Evolutionary conservation across 108 stramenopile species (phyloP), one percentile per base, ranked within the genome.

Genomic region (Thalassiosira profunda): DNA sequence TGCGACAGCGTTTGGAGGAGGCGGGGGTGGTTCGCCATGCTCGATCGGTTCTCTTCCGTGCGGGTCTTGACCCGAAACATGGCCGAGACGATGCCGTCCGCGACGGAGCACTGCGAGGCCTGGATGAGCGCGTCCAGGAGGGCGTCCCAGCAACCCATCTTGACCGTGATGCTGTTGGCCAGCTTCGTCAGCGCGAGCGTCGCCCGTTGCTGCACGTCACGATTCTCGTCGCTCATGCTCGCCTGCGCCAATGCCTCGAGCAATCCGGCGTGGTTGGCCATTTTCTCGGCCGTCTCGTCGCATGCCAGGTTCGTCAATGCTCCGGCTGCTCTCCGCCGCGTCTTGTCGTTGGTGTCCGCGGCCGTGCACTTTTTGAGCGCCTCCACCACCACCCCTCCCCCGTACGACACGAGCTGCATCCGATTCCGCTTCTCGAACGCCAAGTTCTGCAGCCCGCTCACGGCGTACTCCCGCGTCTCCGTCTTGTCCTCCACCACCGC

Each of bases 61-160:
- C 93, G 70, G 9, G 93, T 85, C 73, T 94, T 94, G 18, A 91
- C 90, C 25, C 93, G 86, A 35, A 94, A 76, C 36, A 94, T 87
- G 21, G 90, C 85, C 2, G 88, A 80, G 20, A 94, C 85, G 15
- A 67, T 78, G 1, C 81, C 84, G 45, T 86, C 86, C 3, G 80
- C 67, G 0, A 71, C 63, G 2, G 53, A 48, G 59, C 88, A 84
- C 15, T 82, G 56, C 15, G 92, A 94, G 54, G 93, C 90, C 17
- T 78, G 81, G 6, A 94, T 89, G 30, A 94, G 76, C 5, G 93
- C 86, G 73, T 90, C 85, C 37, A 94, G 42, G 1, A 94, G 69
- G 8, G 72, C 55, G 8, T 62, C 52, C 70, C 81, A 84, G 54
- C 84, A 84, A n/a, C 59, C 18, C 88, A 91, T 91, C 7, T 85